Percentiles rank a stretch among this genome's conserved stretches.
phyloP scores from a whole-genome alignment of 2,329 filamentous ascomycete species.

The Penicillium sp. region DNA sequence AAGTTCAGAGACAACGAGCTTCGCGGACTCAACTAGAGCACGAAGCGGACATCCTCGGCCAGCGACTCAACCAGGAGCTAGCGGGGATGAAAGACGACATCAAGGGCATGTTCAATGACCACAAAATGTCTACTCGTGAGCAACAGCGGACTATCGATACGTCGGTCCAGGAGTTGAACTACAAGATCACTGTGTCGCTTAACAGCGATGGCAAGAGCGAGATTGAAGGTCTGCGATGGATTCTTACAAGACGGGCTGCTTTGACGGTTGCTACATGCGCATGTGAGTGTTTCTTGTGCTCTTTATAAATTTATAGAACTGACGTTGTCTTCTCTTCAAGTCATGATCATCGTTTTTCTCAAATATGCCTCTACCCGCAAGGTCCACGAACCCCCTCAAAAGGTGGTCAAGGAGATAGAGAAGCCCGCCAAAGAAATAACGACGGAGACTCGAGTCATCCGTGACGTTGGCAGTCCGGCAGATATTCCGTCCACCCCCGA shows the following conservation, averaged over 20 bases:
- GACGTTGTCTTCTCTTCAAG: conserved; percentile 27
- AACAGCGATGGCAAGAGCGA: conserved; percentile 89
- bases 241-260: conserved; percentile 65
- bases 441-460: conserved; percentile 23
- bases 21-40: conserved; percentile 85
- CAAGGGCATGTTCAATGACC: conserved; percentile 94
- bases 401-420: conserved; percentile 33
- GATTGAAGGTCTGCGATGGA: conserved; percentile 88
- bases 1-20: conserved; percentile 76
- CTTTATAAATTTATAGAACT: background rate
- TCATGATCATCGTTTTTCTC: conserved; percentile 49
- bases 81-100: conserved; percentile 80
- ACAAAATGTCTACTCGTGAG: conserved; percentile 85
- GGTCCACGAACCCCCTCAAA: conserved; percentile 31
- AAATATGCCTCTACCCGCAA: conserved; percentile 45
- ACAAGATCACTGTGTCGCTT: conserved; percentile 87
- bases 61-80: conserved; percentile 80
- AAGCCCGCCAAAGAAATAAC: conserved; percentile 32
- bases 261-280: conserved; percentile 56
- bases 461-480: conserved; percentile 16
- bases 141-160: conserved; percentile 83
- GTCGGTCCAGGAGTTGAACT: conserved; percentile 89
- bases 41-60: conserved; percentile 87
- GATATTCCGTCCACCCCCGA: conserved; percentile 16
- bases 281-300: conserved; percentile 34